Percentiles rank a stretch among this genome's conserved stretches.
Evolutionary conservation across 2,329 filamentous ascomycete species (phyloP).

Genomic region (Aspergillus quadrilineatus): DNA sequence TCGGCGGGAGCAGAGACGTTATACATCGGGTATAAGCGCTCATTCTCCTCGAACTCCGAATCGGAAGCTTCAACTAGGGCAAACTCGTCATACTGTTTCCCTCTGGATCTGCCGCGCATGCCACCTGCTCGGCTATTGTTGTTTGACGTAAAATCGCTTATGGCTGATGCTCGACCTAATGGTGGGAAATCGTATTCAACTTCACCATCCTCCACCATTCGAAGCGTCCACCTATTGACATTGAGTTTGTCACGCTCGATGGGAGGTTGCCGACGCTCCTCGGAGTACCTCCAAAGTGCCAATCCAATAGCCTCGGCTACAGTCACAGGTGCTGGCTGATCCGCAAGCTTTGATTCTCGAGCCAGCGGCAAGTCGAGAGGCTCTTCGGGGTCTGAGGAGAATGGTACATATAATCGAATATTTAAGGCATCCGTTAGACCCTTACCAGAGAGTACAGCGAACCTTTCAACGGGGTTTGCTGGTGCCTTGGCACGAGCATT

Average conservation of each 20-base stretch:
- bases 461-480: slow-evolving; percentile 62
- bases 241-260: slow-evolving; percentile 54
- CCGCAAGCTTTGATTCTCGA: slow-evolving; percentile 55
- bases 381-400: slow-evolving; percentile 55
- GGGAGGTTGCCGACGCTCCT: slow-evolving; percentile 56
- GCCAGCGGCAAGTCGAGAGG: slow-evolving; percentile 59
- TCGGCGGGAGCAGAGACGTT: slow-evolving; percentile 34
- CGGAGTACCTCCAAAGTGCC: slow-evolving; percentile 60
- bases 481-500: slow-evolving; percentile 57
- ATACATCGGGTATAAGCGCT: slow-evolving; percentile 56
- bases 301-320: slow-evolving; percentile 65
- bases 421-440: slow-evolving; percentile 61
- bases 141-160: slow-evolving; percentile 66
- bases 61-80: slow-evolving; percentile 61
- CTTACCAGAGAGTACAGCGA: slow-evolving; percentile 60
- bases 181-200: slow-evolving; percentile 66
- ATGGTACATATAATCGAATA: slow-evolving; percentile 63
- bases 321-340: slow-evolving; percentile 49
- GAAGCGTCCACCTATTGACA: slow-evolving; percentile 63
- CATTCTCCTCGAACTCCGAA: slow-evolving; percentile 58
- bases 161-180: slow-evolving; percentile 55
- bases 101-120: slow-evolving; percentile 56
- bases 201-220: slow-evolving; percentile 68
- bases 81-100: slow-evolving; percentile 67
- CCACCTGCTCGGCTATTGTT: slow-evolving; percentile 63